These are phyloP conservation scores for Camelina neglecta DNA, from an alignment of 345 rosid species.

Conservation along the genomic window DNA sequence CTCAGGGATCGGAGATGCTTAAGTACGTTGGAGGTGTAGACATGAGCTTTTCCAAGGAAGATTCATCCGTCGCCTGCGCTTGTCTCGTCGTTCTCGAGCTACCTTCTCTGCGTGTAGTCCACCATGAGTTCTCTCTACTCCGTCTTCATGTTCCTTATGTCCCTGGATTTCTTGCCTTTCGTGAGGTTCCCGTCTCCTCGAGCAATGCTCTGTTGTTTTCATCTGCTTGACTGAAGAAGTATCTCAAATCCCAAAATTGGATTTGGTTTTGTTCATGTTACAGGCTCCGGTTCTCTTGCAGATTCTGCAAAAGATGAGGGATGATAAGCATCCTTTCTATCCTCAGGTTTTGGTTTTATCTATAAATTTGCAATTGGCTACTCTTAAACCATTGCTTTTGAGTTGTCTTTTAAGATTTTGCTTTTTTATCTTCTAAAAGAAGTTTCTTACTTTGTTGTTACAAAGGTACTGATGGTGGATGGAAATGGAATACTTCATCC, in stretches of 20 bases:
- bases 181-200: conserved; percentile 58
- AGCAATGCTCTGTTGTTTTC: conserved; percentile 6
- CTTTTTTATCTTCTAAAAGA: conserved; percentile 3
- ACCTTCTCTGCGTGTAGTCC: conserved; percentile 52
- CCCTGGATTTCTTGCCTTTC: conserved; percentile 87
- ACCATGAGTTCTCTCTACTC: conserved; percentile 56
- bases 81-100: conserved; percentile 76
- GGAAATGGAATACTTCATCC: conserved; percentile 97
- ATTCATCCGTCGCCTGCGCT: conserved; percentile 69
- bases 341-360: conserved; percentile 64
- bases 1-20: conserved; percentile 45
- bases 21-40: conserved; percentile 93
- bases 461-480: conserved; percentile 87
- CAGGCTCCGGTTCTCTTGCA: conserved; percentile 75
- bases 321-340: conserved; percentile 51
- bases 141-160: conserved; percentile 69
- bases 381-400: conserved; percentile 15
- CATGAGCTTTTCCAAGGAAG: conserved; percentile 79
- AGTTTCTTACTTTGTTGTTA: conserved; percentile 37
- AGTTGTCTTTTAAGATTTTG: not conserved
- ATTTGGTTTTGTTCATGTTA: conserved; percentile 5
- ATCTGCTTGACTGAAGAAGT: conserved; percentile 20
- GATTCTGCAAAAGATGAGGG: conserved; percentile 70
- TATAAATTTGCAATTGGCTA: conserved; percentile 17
- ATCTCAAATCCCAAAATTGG: conserved; percentile 14